These are phyloP conservation scores for Hypoxylon fuscum DNA, from an alignment of 495 filamentous ascomycete genomes.

Conservation along the genomic window DNA sequence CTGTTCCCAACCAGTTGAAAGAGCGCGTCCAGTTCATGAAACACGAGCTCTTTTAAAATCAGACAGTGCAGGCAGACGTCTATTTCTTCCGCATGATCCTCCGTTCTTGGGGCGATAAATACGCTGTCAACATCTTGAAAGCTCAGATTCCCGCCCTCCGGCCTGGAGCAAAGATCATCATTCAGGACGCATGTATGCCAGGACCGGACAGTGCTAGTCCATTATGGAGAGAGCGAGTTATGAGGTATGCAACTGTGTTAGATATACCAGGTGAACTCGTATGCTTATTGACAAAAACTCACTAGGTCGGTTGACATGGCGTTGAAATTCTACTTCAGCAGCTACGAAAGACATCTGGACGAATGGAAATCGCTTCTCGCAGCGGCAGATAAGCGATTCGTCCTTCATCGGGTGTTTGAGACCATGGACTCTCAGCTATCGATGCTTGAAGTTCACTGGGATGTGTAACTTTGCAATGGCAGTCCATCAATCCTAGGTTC, in stretches of 20 bases:
- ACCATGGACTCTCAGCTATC: slow-evolving; percentile 18
- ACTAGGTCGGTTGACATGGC: slow-evolving; percentile 23
- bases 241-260: slow-evolving; percentile 24
- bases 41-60: slow-evolving; percentile 58
- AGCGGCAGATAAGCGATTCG: slow-evolving; percentile 27
- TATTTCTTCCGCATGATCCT: slow-evolving; percentile 63
- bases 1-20: slow-evolving; percentile 21
- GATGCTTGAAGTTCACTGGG: slow-evolving; percentile 29
- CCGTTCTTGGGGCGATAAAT: slow-evolving; percentile 56
- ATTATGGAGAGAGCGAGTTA: slow-evolving; percentile 28
- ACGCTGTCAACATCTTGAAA: slow-evolving; percentile 52
- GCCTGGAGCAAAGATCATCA: slow-evolving; percentile 47
- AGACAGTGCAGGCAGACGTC: slow-evolving; percentile 59
- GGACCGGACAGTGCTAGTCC: slow-evolving; percentile 24
- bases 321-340: slow-evolving; percentile 19
- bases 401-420: slow-evolving; percentile 23
- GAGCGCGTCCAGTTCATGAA: slow-evolving; percentile 44
- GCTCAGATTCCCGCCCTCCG: slow-evolving; percentile 54
- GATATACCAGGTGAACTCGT: background rate
- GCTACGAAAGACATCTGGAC: slow-evolving; percentile 22
- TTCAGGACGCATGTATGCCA: slow-evolving; percentile 53
- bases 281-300: slow-evolving; percentile 15
- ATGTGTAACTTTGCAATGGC: slow-evolving; percentile 13
- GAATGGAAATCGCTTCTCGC: slow-evolving; percentile 32
- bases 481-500: slow-evolving; percentile 16